Percentiles rank a stretch among this genome's conserved stretches.
Evolutionary conservation across 176 grass and related monocot genomes (phyloP).

Genomic region (Tillandsia fasciculata): DNA sequence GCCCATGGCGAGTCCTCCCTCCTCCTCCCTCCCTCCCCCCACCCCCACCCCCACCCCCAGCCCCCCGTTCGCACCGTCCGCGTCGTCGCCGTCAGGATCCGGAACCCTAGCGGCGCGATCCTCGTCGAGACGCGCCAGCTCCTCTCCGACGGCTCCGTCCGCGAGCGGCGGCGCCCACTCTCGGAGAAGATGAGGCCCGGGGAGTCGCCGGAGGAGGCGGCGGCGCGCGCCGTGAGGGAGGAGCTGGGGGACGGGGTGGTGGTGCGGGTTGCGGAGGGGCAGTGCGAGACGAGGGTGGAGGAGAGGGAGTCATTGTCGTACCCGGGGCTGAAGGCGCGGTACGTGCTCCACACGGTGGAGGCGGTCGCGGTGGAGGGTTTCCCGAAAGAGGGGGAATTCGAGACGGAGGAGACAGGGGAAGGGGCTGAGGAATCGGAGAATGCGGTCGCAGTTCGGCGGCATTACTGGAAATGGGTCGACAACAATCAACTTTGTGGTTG

Average conservation of each 20-base stretch:
- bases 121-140: conserved; percentile 75
- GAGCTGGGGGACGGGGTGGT: conserved; percentile 50
- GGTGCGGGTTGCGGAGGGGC: conserved; percentile 36
- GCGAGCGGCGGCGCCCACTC: conserved; percentile 41
- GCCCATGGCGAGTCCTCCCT: conserved; percentile 62
- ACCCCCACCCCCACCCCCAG: neutral
- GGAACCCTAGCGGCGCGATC: conserved; percentile 39
- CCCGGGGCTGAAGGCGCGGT: conserved; percentile 51
- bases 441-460: conserved; percentile 35
- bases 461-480: conserved; percentile 39
- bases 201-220: conserved; percentile 55
- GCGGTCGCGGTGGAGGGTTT: conserved; percentile 43
- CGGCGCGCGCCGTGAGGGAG: conserved; percentile 45
- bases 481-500: neutral
- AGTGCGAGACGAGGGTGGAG: conserved; percentile 39
- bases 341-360: conserved; percentile 71
- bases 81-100: conserved; percentile 54
- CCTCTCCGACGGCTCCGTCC: conserved; percentile 64
- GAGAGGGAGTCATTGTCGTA: conserved; percentile 66
- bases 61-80: conserved; percentile 48
- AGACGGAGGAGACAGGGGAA: conserved; percentile 77
- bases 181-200: conserved; percentile 88
- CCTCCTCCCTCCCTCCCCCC: conserved; percentile 1
- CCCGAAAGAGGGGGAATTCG: conserved; percentile 66
- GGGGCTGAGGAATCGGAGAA: conserved; percentile 18